Evolutionary conservation across 1,284 basidiomycete species (phyloP).

Genomic region (Entoloma clypeatum): DNA sequence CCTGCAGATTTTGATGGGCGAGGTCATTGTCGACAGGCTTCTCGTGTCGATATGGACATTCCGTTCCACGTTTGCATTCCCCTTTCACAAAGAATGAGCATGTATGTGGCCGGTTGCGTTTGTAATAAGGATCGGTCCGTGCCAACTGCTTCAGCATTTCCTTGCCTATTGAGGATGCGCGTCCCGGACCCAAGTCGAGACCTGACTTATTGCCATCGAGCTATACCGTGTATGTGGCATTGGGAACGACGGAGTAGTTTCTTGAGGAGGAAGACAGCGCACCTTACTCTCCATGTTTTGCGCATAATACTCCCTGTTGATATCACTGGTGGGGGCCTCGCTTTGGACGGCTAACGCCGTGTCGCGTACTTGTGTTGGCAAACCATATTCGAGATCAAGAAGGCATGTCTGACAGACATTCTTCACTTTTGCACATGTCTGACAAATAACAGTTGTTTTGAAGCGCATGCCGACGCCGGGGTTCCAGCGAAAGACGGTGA

Average conservation of each 20-base stretch:
- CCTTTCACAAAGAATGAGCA: constrained; percentile 98
- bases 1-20: constrained; percentile 89
- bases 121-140: constrained; percentile 93
- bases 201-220: constrained; percentile 66
- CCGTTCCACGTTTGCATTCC: constrained; percentile 85
- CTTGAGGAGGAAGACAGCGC: constrained; percentile 20
- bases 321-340: constrained; percentile 91
- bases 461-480: constrained; percentile 90
- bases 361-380: constrained; percentile 97
- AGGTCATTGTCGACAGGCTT: constrained; percentile 79
- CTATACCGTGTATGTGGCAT: constrained; percentile 30
- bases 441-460: constrained; percentile 98
- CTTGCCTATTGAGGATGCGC: constrained; percentile 78
- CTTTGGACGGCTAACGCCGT: constrained; percentile 87
- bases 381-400: constrained; percentile 91
- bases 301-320: constrained; percentile 97
- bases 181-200: constrained; percentile 65
- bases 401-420: constrained; percentile 99
- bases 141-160: constrained; percentile 96
- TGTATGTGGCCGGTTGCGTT: constrained; percentile 89
- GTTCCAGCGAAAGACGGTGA: constrained; percentile 99
- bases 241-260: not conserved
- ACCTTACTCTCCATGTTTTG: constrained; percentile 94
- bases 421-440: constrained; percentile 98
- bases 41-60: constrained; percentile 96